A percentile compares a stretch with the other conserved stretches of the same genome.
These are phyloP conservation scores for Ambrosia trifida DNA, from an alignment of 129 eudicot species.

Conservation along the genomic window DNA sequence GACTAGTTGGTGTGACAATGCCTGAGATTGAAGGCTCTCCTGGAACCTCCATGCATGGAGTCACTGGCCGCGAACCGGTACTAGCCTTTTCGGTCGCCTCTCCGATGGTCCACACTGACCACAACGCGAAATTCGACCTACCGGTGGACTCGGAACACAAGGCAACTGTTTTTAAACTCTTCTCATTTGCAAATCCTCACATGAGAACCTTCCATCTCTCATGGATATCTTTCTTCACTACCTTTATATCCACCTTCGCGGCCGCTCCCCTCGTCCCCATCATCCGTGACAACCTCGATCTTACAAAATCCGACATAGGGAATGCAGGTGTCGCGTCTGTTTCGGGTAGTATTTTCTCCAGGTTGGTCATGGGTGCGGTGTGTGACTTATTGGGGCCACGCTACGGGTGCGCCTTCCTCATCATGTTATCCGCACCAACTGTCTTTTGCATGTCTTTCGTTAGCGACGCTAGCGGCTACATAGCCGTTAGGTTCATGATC, in stretches of 20 bases:
- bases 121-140: conserved; percentile 39
- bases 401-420: conserved; percentile 51
- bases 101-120: conserved; percentile 33
- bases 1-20: conserved; percentile 21
- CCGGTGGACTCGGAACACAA: conserved; percentile 59
- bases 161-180: conserved; percentile 41
- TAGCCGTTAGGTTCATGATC: conserved; percentile 49
- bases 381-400: conserved; percentile 61
- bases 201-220: conserved; percentile 54
- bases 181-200: conserved; percentile 49
- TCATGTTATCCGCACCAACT: conserved; percentile 52
- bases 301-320: conserved; percentile 45
- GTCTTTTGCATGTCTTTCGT: conserved; percentile 52
- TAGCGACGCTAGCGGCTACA: conserved; percentile 40
- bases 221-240: conserved; percentile 48
- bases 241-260: conserved; percentile 53
- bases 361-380: conserved; percentile 56
- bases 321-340: conserved; percentile 49
- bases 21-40: conserved; percentile 25
- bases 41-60: conserved; percentile 46
- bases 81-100: conserved; percentile 36
- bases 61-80: conserved; percentile 39
- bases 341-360: conserved; percentile 49
- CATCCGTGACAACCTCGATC: conserved; percentile 48
- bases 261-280: conserved; percentile 58